Base-by-base conservation (phyloP, 2,329 filamentous ascomycete species). In the Cercospora citrullina region DNA sequence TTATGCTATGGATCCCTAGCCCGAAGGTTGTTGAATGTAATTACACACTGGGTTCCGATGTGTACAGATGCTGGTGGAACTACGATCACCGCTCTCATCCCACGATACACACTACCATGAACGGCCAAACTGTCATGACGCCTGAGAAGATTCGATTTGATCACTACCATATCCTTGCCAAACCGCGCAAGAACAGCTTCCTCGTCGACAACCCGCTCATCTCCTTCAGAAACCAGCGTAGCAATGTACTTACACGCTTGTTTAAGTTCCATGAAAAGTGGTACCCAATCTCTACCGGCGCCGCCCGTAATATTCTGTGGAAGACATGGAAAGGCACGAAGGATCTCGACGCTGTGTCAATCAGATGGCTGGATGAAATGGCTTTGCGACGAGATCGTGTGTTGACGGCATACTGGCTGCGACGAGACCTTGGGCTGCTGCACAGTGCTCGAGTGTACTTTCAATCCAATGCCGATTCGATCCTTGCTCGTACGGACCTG, bases 401-500 rank as follows among this genome's bases (percentile, higher is more conserved):
- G 2, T 60, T 66, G 42, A 31, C 31, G 10, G 23, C 58, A 10
- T 66, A 66, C 45, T 66, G 64, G 64, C 55, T 62, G 10, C 59
- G 64, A 16, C 58, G 64, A 16, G 64, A 63, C 21, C 48, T 66
- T 31, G 64, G 64, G 9, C 39, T 66, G 33, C 51, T 66, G 3
- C 48, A 53, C 12, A 66, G 48, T 45, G 64, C 64, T 62, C 64
- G 64, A 31, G 12, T 26, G 0, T 68, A 67, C 58, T 63, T 62
- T 16, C 55, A 85, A 84, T 82, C 71, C 83, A 81, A 83, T 60
- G 83, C 82, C 3, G 84, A 86, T 73, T 79, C 83, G 1, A 80
- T 85, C 68, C 83, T 84, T 76, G 83, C 84, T 12, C 85, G 59
- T 2, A 83, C 82, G 4, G 84, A 85, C 72, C 74, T 86, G 28